phyloP scores from a whole-genome alignment of 345 rosid genomes.

The Aquilaria yunnanensis region DNA sequence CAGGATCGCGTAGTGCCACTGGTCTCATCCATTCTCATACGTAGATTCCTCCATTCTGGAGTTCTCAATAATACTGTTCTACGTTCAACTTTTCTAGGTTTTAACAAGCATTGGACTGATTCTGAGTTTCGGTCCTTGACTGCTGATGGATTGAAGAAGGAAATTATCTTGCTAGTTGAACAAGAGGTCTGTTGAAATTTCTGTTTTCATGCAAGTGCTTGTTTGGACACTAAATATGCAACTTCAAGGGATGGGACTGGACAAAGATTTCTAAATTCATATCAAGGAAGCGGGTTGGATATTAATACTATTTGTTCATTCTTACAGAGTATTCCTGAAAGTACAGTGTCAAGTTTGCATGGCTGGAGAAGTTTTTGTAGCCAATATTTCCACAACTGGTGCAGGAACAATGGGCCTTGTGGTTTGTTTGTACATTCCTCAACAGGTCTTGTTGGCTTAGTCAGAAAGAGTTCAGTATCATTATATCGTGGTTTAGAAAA shows the following conservation, averaged over 20 bases:
- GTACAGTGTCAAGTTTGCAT: slow-evolving; percentile 43
- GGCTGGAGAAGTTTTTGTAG: slow-evolving; percentile 75
- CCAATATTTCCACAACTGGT: slow-evolving; percentile 75
- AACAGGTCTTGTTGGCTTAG: slow-evolving; percentile 63
- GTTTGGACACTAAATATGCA: too few relatives aligned
- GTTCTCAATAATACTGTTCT: slow-evolving; percentile 49
- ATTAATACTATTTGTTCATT: slow-evolving; percentile 16
- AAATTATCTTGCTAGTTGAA: slow-evolving; percentile 67
- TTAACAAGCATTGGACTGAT: slow-evolving; percentile 71
- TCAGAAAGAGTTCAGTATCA: slow-evolving; percentile 77
- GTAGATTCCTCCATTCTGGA: slow-evolving; percentile 83
- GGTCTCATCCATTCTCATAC: slow-evolving; percentile 75
- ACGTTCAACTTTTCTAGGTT: slow-evolving; percentile 65
- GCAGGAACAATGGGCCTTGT: slow-evolving; percentile 67
- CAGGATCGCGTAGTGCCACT: slow-evolving; percentile 76
- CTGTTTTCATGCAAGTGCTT: not conserved
- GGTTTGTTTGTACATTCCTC: slow-evolving; percentile 56
- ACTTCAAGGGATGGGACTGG: too few relatives aligned
- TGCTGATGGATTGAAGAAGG: slow-evolving; percentile 74
- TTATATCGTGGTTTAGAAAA: slow-evolving; percentile 61
- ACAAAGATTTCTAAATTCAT: not conserved
- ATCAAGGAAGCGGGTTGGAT: slow-evolving; percentile 3
- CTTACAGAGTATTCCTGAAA: slow-evolving; percentile 54
- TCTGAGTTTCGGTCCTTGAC: slow-evolving; percentile 77
- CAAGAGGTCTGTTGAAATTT: slow-evolving; percentile 50